A percentile compares a stretch with the other conserved stretches of the same genome.
These are phyloP conservation scores for Fusarium nanum DNA, from an alignment of 2,329 filamentous ascomycete genomes.

Conservation along the genomic window DNA sequence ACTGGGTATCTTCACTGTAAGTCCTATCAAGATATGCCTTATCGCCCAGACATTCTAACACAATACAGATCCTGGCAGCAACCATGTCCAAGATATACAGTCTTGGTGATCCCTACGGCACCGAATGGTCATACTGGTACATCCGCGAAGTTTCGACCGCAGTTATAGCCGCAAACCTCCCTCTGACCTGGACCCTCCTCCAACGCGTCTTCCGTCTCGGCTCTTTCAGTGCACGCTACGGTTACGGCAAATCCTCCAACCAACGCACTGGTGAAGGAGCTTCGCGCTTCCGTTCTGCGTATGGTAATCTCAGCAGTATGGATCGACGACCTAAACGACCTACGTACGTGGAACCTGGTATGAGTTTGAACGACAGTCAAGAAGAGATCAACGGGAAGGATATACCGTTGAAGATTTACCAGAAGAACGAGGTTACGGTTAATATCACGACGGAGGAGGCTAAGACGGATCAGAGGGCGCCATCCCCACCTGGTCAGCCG, in stretches of 20 bases:
- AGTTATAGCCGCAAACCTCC: constrained; percentile 58
- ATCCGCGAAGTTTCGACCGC: constrained; percentile 60
- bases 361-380: constrained; percentile 50
- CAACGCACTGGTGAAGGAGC: constrained; percentile 42
- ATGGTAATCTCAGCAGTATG: constrained; percentile 43
- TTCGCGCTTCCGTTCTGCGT: constrained; percentile 37
- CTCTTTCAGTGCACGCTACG: constrained; percentile 42
- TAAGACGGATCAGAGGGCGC: background rate
- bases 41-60: fast-evolving
- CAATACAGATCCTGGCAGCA: constrained; percentile 38
- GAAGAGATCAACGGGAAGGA: constrained; percentile 52
- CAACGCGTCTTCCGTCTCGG: constrained; percentile 52
- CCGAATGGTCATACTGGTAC: constrained; percentile 58
- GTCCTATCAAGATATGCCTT: background rate
- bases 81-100: constrained; percentile 56
- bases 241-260: constrained; percentile 43
- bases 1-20: constrained; percentile 59
- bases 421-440: constrained; percentile 50
- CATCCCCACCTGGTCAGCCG: background rate
- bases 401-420: constrained; percentile 54
- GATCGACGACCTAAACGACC: constrained; percentile 15
- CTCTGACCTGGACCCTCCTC: constrained; percentile 57
- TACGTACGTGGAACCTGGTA: constrained; percentile 26
- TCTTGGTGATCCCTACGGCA: constrained; percentile 54
- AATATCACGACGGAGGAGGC: constrained; percentile 42